These are phyloP conservation scores for Boletellus deceptivus DNA, from an alignment of 1,284 basidiomycete species.

Conservation along the genomic window DNA sequence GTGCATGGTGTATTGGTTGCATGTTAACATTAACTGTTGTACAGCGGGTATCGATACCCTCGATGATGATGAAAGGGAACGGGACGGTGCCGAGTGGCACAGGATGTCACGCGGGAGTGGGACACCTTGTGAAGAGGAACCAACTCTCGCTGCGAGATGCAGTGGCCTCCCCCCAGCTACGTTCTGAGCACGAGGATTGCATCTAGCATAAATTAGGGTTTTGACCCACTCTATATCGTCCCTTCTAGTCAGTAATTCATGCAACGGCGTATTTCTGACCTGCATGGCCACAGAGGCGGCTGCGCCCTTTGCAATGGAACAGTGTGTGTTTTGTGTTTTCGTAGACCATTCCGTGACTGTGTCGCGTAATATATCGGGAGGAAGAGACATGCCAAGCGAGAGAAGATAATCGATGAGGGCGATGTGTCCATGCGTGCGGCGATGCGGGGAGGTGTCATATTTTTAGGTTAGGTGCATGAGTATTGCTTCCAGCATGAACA, in stretches of 20 bases:
- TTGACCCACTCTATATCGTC: neutral
- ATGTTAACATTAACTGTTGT: neutral
- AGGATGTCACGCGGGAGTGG: neutral
- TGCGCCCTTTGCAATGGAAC: neutral
- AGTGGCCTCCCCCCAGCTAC: neutral
- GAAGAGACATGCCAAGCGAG: slow-evolving; percentile 1
- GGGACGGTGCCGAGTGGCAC: neutral
- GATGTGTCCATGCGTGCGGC: neutral
- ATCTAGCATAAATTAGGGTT: neutral
- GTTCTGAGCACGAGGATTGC: neutral
- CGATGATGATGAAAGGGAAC: neutral
- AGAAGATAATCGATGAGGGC: slow-evolving; percentile 5
- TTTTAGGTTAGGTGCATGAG: neutral
- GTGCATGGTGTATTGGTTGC: neutral
- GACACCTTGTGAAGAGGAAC: neutral
- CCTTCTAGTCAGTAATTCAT: too few species aligned
- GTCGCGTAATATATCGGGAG: slow-evolving; percentile 1
- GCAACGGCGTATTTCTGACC: neutral
- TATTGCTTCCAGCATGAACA: neutral
- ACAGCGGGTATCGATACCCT: neutral
- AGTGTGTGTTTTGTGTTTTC: neutral
- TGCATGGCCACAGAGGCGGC: neutral
- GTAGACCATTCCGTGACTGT: neutral
- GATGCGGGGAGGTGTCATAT: slow-evolving; percentile 4
- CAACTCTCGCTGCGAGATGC: neutral